phyloP scores from a whole-genome alignment of 257 asterid genomes.

The Solanum sparsipilum region DNA sequence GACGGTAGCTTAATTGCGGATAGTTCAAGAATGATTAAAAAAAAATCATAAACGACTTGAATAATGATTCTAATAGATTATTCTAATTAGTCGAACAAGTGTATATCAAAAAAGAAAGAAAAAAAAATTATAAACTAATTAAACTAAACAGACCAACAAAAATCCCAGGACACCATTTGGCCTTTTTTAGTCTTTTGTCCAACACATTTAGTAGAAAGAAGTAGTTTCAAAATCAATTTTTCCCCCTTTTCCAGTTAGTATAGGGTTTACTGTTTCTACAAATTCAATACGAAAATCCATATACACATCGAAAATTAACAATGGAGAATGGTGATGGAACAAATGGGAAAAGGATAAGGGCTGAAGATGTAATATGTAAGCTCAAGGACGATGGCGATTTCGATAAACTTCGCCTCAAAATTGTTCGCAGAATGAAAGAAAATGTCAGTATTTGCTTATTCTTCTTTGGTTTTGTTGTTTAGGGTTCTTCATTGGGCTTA shows the following conservation, averaged over 20 bases:
- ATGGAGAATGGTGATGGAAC: not conserved
- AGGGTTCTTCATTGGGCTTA: not conserved
- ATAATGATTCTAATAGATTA: too few relatives aligned
- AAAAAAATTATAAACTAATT: too few relatives aligned
- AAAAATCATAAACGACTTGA: too few relatives aligned
- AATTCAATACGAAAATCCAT: not conserved
- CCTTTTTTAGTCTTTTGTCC: not conserved
- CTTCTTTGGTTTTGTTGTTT: not conserved
- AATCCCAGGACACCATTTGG: not conserved
- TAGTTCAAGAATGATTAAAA: too few relatives aligned
- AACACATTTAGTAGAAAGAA: not conserved
- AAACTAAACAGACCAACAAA: not conserved
- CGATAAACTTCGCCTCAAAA: conserved; percentile 71
- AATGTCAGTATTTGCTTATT: conserved; percentile 30
- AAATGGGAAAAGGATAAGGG: conserved; percentile 13
- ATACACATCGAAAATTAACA: not conserved
- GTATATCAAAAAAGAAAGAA: too few relatives aligned
- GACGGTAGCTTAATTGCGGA: not conserved
- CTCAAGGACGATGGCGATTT: conserved; percentile 88
- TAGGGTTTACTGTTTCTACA: not conserved
- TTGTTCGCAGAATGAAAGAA: conserved; percentile 64
- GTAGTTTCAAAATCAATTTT: not conserved
- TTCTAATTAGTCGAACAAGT: too few relatives aligned
- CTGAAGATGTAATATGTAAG: conserved; percentile 53
- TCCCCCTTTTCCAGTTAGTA: not conserved